Conservation (phyloP, 495 filamentous ascomycete species). For the Barbatosphaeria neglecta region DNA sequence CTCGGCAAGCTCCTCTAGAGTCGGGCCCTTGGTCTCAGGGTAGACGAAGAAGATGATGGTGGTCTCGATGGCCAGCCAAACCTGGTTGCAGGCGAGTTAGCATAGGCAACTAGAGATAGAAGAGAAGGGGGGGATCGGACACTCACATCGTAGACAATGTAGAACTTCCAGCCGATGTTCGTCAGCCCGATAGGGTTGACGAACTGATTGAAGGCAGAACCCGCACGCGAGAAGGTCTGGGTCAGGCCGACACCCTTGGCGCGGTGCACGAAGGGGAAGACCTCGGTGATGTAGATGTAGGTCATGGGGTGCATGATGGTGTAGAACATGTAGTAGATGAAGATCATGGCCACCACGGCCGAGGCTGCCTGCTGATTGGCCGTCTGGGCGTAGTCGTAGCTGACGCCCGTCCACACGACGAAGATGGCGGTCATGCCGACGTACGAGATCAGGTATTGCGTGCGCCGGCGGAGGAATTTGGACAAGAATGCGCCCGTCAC, state of each 20-base stretch:
- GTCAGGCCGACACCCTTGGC: constrained; percentile 51
- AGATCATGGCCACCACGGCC: constrained; percentile 1
- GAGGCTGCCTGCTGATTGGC: background rate
- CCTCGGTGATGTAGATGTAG: constrained; percentile 45
- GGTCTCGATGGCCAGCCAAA: constrained; percentile 47
- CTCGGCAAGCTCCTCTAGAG: constrained; percentile 54
- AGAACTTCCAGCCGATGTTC: constrained; percentile 47
- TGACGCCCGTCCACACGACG: constrained; percentile 28
- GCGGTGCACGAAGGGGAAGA: constrained; percentile 52
- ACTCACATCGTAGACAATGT: constrained; percentile 30
- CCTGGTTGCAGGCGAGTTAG: constrained; percentile 32
- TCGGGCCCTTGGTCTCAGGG: constrained; percentile 50
- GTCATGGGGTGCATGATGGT: constrained; percentile 1
- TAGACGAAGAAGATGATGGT: constrained; percentile 52
- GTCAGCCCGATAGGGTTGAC: constrained; percentile 57
- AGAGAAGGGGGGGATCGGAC: background rate
- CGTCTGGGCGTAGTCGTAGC: background rate
- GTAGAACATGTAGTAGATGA: constrained; percentile 1
- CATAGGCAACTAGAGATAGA: background rate
- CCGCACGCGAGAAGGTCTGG: constrained; percentile 45
- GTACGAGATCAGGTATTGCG: constrained; percentile 32
- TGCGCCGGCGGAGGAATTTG: constrained; percentile 27
- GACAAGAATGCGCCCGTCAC: constrained; percentile 23
- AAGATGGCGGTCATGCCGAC: constrained; percentile 40
- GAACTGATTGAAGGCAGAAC: constrained; percentile 40